Conservation (phyloP, 257 asterid genomes). For the Solanum peruvianum region DNA sequence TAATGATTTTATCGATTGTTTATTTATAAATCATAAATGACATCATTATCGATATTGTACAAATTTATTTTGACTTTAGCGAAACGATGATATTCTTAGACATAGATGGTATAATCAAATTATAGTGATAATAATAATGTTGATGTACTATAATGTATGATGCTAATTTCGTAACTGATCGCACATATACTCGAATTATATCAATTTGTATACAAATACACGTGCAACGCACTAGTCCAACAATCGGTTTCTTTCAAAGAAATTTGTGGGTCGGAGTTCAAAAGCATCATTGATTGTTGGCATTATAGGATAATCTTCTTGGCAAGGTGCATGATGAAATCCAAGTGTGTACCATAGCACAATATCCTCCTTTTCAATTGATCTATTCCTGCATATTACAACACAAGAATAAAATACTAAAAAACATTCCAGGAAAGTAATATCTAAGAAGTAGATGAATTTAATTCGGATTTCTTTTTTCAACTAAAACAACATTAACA, state of each 20-base stretch:
- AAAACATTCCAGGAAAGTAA: not conserved
- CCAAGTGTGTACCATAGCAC: slow-evolving; percentile 74
- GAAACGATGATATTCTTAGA: no score
- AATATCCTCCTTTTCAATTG: slow-evolving; percentile 44
- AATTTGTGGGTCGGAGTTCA: slow-evolving; percentile 55
- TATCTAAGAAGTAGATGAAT: not conserved
- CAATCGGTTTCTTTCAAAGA: slow-evolving; percentile 47
- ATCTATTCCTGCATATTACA: slow-evolving; percentile 27
- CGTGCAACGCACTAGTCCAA: not conserved
- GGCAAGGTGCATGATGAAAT: slow-evolving; percentile 54
- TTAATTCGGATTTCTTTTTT: not conserved
- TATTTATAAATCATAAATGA: no score
- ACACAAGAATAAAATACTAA: not conserved
- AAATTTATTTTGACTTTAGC: no score
- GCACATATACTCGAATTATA: no score
- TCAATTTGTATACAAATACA: not conserved
- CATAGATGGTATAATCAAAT: no score
- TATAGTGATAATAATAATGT: no score
- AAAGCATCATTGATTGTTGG: slow-evolving; percentile 38
- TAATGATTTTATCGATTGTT: no score
- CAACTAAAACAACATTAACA: no score
- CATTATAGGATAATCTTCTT: slow-evolving; percentile 73
- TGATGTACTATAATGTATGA: no score
- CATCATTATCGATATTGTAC: no score
- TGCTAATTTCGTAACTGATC: no score